These are phyloP conservation scores for Poa annua DNA, from an alignment of 176 grass and related monocot genomes.

Conservation along the genomic window DNA sequence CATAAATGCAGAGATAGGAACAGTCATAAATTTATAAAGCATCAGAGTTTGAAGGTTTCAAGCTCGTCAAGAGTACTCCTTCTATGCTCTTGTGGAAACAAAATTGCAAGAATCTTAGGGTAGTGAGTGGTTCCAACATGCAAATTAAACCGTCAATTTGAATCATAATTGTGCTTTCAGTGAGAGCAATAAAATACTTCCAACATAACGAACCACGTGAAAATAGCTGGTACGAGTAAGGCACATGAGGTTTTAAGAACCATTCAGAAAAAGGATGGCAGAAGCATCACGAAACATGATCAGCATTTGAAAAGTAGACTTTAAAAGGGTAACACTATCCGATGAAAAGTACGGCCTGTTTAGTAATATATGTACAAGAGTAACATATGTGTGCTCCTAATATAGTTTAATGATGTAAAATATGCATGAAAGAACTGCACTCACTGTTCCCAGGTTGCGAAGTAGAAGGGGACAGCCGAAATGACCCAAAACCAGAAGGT, in stretches of 20 bases:
- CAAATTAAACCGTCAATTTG: neutral
- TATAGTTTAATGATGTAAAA: neutral
- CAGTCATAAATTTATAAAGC: neutral
- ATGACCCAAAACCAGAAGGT: constrained; percentile 92
- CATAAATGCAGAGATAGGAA: neutral
- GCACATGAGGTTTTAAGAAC: neutral
- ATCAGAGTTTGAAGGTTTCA: constrained; percentile 12
- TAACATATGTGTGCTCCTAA: neutral
- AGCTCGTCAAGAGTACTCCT: constrained; percentile 14
- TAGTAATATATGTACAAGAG: constrained; percentile 3
- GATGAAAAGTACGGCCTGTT: neutral
- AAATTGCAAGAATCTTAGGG: constrained; percentile 13
- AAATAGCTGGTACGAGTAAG: neutral
- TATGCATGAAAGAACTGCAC: constrained; percentile 40
- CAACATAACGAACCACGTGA: constrained; percentile 27
- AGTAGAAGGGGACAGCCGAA: constrained; percentile 93
- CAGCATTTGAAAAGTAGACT: neutral
- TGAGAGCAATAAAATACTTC: constrained; percentile 26
- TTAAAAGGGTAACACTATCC: constrained; percentile 21
- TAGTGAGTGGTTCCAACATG: constrained; percentile 13
- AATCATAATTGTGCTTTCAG: neutral
- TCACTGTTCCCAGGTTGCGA: constrained; percentile 98
- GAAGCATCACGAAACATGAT: constrained; percentile 16
- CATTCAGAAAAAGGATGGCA: neutral
- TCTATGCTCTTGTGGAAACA: constrained; percentile 25